A percentile compares a stretch with the other conserved stretches of the same genome.
Evolutionary conservation across 768 basidiomycete genomes (phyloP).

Genomic region (Trametes cubensis): DNA sequence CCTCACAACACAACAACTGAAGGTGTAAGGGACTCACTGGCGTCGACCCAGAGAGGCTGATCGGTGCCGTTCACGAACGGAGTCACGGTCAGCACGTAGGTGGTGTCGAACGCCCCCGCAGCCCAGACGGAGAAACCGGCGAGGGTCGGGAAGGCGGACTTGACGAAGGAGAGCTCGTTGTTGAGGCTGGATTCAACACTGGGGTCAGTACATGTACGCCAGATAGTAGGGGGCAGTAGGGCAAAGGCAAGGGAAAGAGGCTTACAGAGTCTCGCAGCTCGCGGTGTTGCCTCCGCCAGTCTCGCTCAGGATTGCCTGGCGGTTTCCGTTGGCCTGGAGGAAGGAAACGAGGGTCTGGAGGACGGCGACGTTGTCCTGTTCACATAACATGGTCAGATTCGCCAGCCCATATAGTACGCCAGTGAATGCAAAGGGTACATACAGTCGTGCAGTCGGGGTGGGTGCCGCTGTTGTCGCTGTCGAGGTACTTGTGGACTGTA

Average conservation of each 20-base stretch:
- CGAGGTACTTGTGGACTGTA: slow-evolving; percentile 48
- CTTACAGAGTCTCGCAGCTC: slow-evolving; percentile 40
- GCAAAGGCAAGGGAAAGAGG: background rate
- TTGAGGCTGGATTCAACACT: slow-evolving; percentile 37
- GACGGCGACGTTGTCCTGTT: slow-evolving; percentile 48
- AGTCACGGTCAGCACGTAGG: slow-evolving; percentile 51
- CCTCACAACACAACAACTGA: background rate
- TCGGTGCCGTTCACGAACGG: slow-evolving; percentile 51
- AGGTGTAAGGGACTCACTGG: slow-evolving; percentile 36
- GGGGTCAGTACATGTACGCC: background rate
- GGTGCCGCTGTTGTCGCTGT: slow-evolving; percentile 48
- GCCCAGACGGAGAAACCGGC: slow-evolving; percentile 59
- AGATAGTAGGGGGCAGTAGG: too few relatives aligned
- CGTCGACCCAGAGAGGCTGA: slow-evolving; percentile 47
- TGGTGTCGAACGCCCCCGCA: slow-evolving; percentile 53
- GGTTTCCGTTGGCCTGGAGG: slow-evolving; percentile 44
- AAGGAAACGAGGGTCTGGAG: slow-evolving; percentile 46
- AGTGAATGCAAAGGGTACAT: slow-evolving; percentile 10
- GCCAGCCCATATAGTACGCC: slow-evolving; percentile 8
- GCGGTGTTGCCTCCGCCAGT: slow-evolving; percentile 48
- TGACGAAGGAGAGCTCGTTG: slow-evolving; percentile 49
- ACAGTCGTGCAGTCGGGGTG: slow-evolving; percentile 46
- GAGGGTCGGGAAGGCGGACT: slow-evolving; percentile 44
- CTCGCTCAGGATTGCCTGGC: slow-evolving; percentile 48
- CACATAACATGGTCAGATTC: background rate